Percentiles rank a stretch among this genome's conserved stretches.
phyloP scores from a whole-genome alignment of 129 eudicot genomes.

The Rutidosis leptorrhynchoides region DNA sequence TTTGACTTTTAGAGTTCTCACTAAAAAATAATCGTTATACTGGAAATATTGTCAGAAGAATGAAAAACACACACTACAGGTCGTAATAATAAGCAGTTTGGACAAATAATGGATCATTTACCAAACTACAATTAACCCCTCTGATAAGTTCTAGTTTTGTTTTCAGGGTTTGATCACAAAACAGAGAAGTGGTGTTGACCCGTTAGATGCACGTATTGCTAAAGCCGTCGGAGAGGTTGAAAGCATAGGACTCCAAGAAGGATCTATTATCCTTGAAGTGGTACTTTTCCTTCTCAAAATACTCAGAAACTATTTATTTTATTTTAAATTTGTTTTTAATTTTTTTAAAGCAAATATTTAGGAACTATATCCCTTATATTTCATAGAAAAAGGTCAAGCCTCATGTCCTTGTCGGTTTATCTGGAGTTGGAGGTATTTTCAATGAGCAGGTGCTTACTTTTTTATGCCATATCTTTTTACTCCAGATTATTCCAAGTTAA shows the following conservation, averaged over 20 bases:
- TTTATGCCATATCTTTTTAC: neutral
- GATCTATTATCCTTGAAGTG: conserved; percentile 85
- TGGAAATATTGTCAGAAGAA: neutral
- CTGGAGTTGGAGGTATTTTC: conserved; percentile 98
- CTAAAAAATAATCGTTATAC: neutral
- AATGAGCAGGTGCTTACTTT: conserved; percentile 70
- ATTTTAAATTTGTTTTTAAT: no score
- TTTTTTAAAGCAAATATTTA: no score
- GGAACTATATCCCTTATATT: neutral
- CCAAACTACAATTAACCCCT: neutral
- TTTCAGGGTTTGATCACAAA: no score
- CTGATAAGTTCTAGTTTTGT: conserved; percentile 5
- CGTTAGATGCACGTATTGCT: conserved; percentile 85
- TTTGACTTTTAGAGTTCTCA: neutral
- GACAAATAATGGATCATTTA: neutral
- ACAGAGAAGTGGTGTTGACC: conserved; percentile 75
- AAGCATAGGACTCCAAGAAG: conserved; percentile 73
- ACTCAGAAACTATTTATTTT: no score
- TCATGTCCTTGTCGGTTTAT: no score
- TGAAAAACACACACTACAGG: neutral
- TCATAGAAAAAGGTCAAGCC: conserved; percentile 77
- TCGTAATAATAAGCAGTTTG: neutral
- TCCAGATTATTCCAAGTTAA: no score
- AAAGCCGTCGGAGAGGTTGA: conserved; percentile 52
- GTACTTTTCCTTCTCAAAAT: conserved; percentile 32